A percentile compares a stretch with the other conserved stretches of the same genome.
phyloP scores from a whole-genome alignment of 805 yeast genomes.

The Priceomyces haplophilus region DNA sequence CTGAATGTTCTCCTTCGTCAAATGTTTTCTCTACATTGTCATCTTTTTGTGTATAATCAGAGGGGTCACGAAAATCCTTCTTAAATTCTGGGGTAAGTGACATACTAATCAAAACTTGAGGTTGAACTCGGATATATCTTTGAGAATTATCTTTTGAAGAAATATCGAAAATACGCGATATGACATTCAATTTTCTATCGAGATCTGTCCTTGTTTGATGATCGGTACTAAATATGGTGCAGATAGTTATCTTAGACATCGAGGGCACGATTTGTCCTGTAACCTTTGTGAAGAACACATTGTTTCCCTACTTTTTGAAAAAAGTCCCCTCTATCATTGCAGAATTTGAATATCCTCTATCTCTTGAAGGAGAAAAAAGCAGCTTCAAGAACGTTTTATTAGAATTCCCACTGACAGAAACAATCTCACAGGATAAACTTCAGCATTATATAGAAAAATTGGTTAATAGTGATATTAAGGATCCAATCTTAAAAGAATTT shows the following conservation, averaged over 20 bases:
- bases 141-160: too few species aligned
- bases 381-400: conserved; percentile 31
- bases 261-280: conserved; percentile 96
- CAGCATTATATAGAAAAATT: conserved; percentile 50
- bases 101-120: background rate
- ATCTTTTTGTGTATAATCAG: background rate
- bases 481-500: conserved; percentile 67
- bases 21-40: background rate
- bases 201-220: too few species aligned
- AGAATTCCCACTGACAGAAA: conserved; percentile 44
- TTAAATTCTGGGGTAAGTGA: background rate
- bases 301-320: conserved; percentile 71
- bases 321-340: conserved; percentile 44
- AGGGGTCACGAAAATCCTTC: background rate
- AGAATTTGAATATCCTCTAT: conserved; percentile 30
- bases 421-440: conserved; percentile 29
- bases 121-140: background rate
- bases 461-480: conserved; percentile 70
- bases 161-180: background rate
- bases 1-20: background rate
- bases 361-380: conserved; percentile 10
- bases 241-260: conserved; percentile 57
- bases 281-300: conserved; percentile 73
- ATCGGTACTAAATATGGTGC: conserved; percentile 2
- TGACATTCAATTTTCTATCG: background rate